Evolutionary conservation across 2,329 filamentous ascomycete species (phyloP), one percentile per base, ranked within the genome.

Genomic region (Paraphoma sp.): DNA sequence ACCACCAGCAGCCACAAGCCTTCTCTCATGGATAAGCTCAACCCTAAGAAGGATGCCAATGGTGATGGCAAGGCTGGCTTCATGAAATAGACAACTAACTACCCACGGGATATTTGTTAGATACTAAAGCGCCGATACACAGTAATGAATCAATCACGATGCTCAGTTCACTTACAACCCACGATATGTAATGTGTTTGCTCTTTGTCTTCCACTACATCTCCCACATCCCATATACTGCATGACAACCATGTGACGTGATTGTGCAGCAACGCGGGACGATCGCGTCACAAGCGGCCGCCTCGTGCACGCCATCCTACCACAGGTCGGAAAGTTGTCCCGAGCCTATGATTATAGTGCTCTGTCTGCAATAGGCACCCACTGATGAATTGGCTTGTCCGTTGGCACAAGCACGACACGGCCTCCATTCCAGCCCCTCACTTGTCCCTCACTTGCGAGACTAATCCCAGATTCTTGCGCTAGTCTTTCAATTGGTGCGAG

Each of bases 41-140:
- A 87, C 73, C 84, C 85, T 1, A 80, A 74, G 72, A 78, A 58
- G 30, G 83, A 86, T 66, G 60, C 83, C 28, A 77, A 85, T 60
- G 73, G 79, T 36, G 83, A 86, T 69, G 84, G 84, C 53, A 83
- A 85, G 76, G 71, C 74, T 31, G 83, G 83, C 6, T 83, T 86
- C 57, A 82, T 84, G 79, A 68, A 79, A 42, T 84, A 79, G 18
- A 54, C 33, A 14, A 10, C 33, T 3, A 14, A 36, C 33, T 4
- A 10, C 3, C 7, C 9, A 36, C 6, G 33, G 14, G 33, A 14
- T 14, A 10, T 36, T 36, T 36, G 10, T 36, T 36, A 10, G 33
- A 36, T 36, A 14, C 3, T 36, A 23, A 23, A 2, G 23, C 5
- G 23, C 23, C 12, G n/a, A 41, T 52, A 52, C 16, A 30, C n/a